Base-by-base conservation (phyloP, 352 stramenopile genomes). In the Ophiocytium majus region DNA sequence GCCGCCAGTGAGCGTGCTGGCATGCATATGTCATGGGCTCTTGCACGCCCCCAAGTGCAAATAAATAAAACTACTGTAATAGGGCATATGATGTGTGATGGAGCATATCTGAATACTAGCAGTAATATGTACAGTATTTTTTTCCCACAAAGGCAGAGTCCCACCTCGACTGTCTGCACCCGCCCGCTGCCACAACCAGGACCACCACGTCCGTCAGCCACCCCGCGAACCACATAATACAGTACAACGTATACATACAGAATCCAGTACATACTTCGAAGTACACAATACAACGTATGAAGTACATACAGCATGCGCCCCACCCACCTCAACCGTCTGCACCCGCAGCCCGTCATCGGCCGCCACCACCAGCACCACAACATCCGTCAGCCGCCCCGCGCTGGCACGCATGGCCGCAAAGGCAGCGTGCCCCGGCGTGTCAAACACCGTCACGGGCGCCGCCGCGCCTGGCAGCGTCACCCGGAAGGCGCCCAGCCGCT, bases 371-470 rank as follows among this genome's bases (percentile, higher is more conserved):
- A 99, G 89, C 82, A 96, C 94, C 0, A 98, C 92, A 83, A 97
- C 92, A 90, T 99, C 97, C 1, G 97, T 98, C 28, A 98, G 94
- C 71, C 97, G 95, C 0, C 96, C 95, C 1, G 97, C 97, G 74
- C 94, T 95, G 76, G 94, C 93, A 50, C 97, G 92, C 97, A 99
- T 99, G 63, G 96, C 94, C 23, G 94, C 97, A 89, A 99, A 99
- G 81, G 98, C 96, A 75, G 98, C 98, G 87, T 99, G 97, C 33
- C 97, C 97, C 9, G 97, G 97, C 10, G 97, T 99, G 83, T 99
- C 97, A 79, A 99, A 94, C 88, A 99, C 98, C 63, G 94, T 97
- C 9, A 95, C 91, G 0, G 82, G 89, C 10, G 92, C 76, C 19
- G 89, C 86, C 28, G 14, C 36, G 31, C 31, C 31, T 5, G 31